phyloP scores from a whole-genome alignment of 23 red algal genomes.

The Pyropia yezoensis region DNA sequence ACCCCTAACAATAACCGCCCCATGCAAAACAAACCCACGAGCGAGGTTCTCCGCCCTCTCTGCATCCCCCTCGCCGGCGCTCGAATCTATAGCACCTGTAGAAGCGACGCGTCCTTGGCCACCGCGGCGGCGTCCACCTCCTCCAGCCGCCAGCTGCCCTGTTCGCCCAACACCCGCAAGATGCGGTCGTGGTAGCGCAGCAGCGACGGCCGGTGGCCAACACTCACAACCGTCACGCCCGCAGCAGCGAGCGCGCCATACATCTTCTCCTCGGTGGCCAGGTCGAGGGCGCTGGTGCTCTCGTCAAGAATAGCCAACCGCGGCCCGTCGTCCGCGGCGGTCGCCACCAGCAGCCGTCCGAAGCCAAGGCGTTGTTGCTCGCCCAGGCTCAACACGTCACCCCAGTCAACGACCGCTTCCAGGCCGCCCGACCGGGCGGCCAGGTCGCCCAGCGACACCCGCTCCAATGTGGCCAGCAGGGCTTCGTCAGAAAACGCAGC shows the following conservation, averaged over 20 bases:
- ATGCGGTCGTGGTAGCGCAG: slow-evolving; percentile 69
- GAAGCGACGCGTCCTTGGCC: slow-evolving; percentile 23
- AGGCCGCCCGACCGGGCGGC: slow-evolving; percentile 54
- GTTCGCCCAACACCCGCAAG: slow-evolving; percentile 17
- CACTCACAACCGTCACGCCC: slow-evolving; percentile 52
- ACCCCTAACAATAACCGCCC: neutral
- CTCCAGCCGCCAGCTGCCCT: slow-evolving; percentile 26
- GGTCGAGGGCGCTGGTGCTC: slow-evolving; percentile 65
- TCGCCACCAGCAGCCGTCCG: slow-evolving; percentile 57
- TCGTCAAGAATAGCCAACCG: slow-evolving; percentile 77
- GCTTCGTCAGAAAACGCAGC: slow-evolving; percentile 19
- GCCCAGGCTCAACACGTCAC: slow-evolving; percentile 64
- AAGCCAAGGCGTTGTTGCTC: slow-evolving; percentile 90
- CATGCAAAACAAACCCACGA: neutral
- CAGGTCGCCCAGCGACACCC: slow-evolving; percentile 50
- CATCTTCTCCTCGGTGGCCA: slow-evolving; percentile 60
- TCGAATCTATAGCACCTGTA: slow-evolving; percentile 4
- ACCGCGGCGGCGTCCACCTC: slow-evolving; percentile 26
- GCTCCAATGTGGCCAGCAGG: slow-evolving; percentile 38
- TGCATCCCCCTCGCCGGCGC: neutral
- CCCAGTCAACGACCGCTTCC: slow-evolving; percentile 68
- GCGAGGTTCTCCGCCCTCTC: neutral
- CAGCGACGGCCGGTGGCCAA: slow-evolving; percentile 81
- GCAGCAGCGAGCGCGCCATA: slow-evolving; percentile 45
- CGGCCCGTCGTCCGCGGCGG: slow-evolving; percentile 4